Evolutionary conservation across 2,329 filamentous ascomycete species (phyloP), one percentile per base, ranked within the genome.

Genomic region (Nakataea oryzae): DNA sequence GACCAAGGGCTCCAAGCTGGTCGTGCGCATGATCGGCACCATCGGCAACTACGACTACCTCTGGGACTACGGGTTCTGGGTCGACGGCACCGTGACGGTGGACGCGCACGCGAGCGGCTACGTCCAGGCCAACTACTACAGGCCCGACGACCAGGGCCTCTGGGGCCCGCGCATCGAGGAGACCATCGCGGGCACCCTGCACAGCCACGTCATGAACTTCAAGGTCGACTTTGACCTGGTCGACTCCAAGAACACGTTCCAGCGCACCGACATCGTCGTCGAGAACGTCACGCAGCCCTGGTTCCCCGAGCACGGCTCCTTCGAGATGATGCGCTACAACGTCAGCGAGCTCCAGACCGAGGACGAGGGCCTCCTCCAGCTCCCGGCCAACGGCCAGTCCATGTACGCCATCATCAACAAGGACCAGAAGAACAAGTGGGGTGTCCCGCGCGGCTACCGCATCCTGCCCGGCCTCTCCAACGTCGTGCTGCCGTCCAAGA

Each of bases 41-140:
- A 70, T 78, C 21, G 75, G 76, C 3, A 79, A 78, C 64, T 78
- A 78, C 62, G 76, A 78, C 62, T 74, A 75, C 63, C 67, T 74
- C 13, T 74, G 73, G 60, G 69, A 71, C 61, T 74, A 74, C 61
- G 65, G 64, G 41, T 74, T 74, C 64, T 68, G 71, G 59, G 66
- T 75, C 9, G 72, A 75, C 63, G 73, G 71, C 0, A 73, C 73
- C 4, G 63, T 78, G 6, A 73, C 75, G 62, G 73, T 77, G 62
- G 63, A 71, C 8, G 73, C 74, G 24, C 72, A 69, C 5, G 74
- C 74, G 0, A 75, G 73, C 0, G 74, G 74, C 17, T 76, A 76
- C 58, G 68, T 76, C 7, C 71, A 73, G 65, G 69, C 70, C 24
- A 71, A 70, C 2, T 72, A 72, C 60, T 76, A 72, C 63, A 70